Evolutionary conservation across 2,329 filamentous ascomycete species (phyloP).

Genomic region (Colletotrichum spinosum): DNA sequence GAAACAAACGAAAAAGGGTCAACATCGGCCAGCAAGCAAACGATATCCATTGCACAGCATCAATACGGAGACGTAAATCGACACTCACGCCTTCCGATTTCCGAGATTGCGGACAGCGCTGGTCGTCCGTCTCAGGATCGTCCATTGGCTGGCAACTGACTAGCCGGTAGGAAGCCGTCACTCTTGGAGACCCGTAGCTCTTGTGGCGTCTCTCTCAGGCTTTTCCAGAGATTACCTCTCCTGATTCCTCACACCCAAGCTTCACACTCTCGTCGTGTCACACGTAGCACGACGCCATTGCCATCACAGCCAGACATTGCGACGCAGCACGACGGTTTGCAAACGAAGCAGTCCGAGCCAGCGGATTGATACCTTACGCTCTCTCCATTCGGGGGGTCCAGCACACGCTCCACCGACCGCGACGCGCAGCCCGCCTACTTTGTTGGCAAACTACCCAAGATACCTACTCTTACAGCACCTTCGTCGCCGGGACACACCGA

Average conservation of each 20-base stretch:
- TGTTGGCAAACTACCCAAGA: too few relatives aligned
- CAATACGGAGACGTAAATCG: neutral
- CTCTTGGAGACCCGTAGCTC: conserved; percentile 9
- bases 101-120: conserved; percentile 32
- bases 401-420: too few relatives aligned
- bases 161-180: neutral
- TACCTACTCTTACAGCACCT: neutral
- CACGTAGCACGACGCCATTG: conserved; percentile 4
- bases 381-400: too few relatives aligned
- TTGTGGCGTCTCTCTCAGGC: conserved; percentile 28
- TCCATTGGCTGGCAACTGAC: conserved; percentile 16
- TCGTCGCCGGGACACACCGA: conserved; percentile 4
- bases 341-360: conserved; percentile 10
- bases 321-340: conserved; percentile 15
- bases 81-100: conserved; percentile 2
- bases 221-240: conserved; percentile 22
- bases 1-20: conserved; percentile 9
- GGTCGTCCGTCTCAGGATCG: conserved; percentile 26
- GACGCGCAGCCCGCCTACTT: too few relatives aligned
- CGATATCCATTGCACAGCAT: conserved; percentile 3
- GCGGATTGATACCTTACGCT: conserved; percentile 3
- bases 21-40: conserved; percentile 7
- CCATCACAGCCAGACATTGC: conserved; percentile 22
- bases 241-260: conserved; percentile 25
- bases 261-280: conserved; percentile 28